phyloP scores from a whole-genome alignment of 2,329 filamentous ascomycete species.

The Diaporthe sp. region DNA sequence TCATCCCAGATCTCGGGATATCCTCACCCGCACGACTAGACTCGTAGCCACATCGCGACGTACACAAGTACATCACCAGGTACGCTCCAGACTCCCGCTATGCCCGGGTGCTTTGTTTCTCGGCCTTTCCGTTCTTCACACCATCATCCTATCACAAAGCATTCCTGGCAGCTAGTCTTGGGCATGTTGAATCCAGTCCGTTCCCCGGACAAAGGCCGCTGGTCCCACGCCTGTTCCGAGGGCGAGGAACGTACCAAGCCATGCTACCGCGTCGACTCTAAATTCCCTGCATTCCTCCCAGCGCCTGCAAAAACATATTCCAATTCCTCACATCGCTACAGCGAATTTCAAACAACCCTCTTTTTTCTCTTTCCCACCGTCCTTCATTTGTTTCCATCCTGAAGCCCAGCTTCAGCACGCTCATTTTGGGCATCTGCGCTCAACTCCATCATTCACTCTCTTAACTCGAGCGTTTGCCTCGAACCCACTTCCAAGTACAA shows the following conservation, averaged over 20 bases:
- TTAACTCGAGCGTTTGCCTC: background rate
- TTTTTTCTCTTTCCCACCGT: slow-evolving; percentile 22
- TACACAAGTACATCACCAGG: slow-evolving; percentile 21
- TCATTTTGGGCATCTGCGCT: slow-evolving; percentile 25
- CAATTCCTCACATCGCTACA: slow-evolving; percentile 32
- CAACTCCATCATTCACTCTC: slow-evolving; percentile 23
- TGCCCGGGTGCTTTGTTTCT: slow-evolving; percentile 24
- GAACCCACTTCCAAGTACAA: slow-evolving; percentile 1
- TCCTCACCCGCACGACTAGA: slow-evolving; percentile 2
- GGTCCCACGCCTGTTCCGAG: background rate
- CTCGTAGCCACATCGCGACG: slow-evolving; percentile 11
- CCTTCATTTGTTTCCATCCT: background rate
- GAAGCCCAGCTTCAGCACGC: slow-evolving; percentile 24
- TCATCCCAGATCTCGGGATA: background rate
- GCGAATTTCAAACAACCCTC: slow-evolving; percentile 11
- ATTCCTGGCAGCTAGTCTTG: slow-evolving; percentile 24
- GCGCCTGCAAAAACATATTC: slow-evolving; percentile 21
- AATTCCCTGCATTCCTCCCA: slow-evolving; percentile 33
- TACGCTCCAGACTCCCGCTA: slow-evolving; percentile 22
- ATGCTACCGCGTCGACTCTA: slow-evolving; percentile 26
- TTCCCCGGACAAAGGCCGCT: slow-evolving; percentile 14
- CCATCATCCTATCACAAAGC: slow-evolving; percentile 15
- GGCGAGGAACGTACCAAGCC: slow-evolving; percentile 31
- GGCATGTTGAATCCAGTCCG: slow-evolving; percentile 2
- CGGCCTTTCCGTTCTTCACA: background rate